Evolutionary conservation across 2,329 filamentous ascomycete species (phyloP).

Genomic region (Aureobasidium leucospermi): DNA sequence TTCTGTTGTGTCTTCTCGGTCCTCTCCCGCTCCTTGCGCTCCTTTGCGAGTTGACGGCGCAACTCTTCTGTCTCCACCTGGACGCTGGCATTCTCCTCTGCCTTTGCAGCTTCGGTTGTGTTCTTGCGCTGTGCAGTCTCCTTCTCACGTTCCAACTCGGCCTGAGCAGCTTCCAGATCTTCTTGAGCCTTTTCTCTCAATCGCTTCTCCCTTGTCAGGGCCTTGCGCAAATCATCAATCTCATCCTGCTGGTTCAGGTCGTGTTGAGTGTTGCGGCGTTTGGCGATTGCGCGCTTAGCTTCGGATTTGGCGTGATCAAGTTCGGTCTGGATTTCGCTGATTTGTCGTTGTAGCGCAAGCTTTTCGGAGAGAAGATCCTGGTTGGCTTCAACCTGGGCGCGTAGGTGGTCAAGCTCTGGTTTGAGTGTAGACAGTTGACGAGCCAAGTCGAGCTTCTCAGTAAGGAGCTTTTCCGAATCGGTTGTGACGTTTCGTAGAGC

Average conservation of each 20-base stretch:
- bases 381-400: constrained; percentile 51
- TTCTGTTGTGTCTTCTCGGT: constrained; percentile 48
- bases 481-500: constrained; percentile 59
- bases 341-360: constrained; percentile 67
- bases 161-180: constrained; percentile 25
- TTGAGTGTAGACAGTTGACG: constrained; percentile 53
- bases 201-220: constrained; percentile 39
- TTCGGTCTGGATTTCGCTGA: constrained; percentile 70
- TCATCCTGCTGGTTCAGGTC: constrained; percentile 37
- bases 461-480: constrained; percentile 63
- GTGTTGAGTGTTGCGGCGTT: constrained; percentile 43
- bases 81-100: constrained; percentile 34
- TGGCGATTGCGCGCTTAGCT: constrained; percentile 49
- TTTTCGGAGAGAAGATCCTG: constrained; percentile 71
- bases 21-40: constrained; percentile 46
- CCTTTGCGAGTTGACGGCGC: constrained; percentile 43
- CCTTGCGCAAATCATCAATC: constrained; percentile 40
- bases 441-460: constrained; percentile 55
- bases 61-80: constrained; percentile 40
- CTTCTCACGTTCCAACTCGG: constrained; percentile 28
- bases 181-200: constrained; percentile 36
- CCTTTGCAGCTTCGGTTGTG: constrained; percentile 33
- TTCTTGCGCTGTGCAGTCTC: constrained; percentile 22
- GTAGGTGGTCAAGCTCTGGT: constrained; percentile 56
- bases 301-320: constrained; percentile 75